These are phyloP conservation scores for Pterocarpus macrocarpus DNA, from an alignment of 306 rosid genomes.

Conservation along the genomic window DNA sequence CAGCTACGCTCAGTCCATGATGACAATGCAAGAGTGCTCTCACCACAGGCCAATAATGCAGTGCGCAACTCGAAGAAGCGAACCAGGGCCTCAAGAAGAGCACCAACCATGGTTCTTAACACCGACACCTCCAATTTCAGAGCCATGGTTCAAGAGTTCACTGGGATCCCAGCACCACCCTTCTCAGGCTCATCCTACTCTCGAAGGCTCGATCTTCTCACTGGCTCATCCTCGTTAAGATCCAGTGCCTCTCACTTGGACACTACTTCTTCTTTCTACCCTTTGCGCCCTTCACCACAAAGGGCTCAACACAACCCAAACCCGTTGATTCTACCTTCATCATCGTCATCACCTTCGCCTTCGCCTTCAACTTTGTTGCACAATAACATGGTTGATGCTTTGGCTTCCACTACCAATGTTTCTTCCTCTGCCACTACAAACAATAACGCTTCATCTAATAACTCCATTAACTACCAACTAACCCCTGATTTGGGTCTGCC, in stretches of 20 bases:
- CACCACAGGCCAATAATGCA: neutral
- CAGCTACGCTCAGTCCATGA: slow-evolving; percentile 26
- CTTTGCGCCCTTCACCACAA: slow-evolving; percentile 57
- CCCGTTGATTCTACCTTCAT: slow-evolving; percentile 36
- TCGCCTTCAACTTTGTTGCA: slow-evolving; percentile 48
- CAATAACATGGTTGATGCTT: slow-evolving; percentile 43
- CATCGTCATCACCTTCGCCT: slow-evolving; percentile 23
- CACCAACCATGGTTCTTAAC: slow-evolving; percentile 79
- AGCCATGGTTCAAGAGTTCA: slow-evolving; percentile 84
- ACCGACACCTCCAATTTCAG: slow-evolving; percentile 81
- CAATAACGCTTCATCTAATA: slow-evolving; percentile 17
- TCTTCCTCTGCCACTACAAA: neutral
- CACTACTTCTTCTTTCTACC: slow-evolving; percentile 6
- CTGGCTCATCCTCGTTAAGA: neutral
- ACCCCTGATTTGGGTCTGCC: slow-evolving; percentile 32
- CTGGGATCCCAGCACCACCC: slow-evolving; percentile 75
- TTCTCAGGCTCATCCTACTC: slow-evolving; percentile 60
- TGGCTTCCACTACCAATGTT: slow-evolving; percentile 22
- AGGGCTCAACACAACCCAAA: slow-evolving; percentile 46
- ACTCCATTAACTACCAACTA: slow-evolving; percentile 29
- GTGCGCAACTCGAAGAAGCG: slow-evolving; percentile 64
- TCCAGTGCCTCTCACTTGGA: neutral
- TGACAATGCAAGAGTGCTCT: neutral
- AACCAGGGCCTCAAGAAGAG: slow-evolving; percentile 71
- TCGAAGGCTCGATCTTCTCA: slow-evolving; percentile 64